Evolutionary conservation across 192 early-diverging fungal species (phyloP).

Genomic region (Backusella macrospora): DNA sequence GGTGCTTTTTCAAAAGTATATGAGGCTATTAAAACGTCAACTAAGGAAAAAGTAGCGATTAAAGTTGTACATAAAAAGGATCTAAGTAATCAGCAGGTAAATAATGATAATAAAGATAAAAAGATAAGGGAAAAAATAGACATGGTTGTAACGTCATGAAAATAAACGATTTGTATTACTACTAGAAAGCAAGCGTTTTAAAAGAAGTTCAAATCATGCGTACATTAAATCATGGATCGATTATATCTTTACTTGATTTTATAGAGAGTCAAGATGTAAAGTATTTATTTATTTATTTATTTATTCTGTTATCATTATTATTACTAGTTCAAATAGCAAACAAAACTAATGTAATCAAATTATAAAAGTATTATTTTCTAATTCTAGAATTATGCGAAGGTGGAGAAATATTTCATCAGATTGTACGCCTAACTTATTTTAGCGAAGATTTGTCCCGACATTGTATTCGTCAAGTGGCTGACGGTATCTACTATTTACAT

Average conservation of each 20-base stretch:
- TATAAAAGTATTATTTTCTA: conserved; percentile 67
- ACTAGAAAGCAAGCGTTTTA: conserved; percentile 75
- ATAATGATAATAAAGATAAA: background rate
- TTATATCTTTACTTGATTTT: conserved; percentile 76
- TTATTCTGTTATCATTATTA: background rate
- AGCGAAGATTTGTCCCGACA: conserved; percentile 79
- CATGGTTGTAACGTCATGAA: background rate
- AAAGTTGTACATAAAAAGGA: conserved; percentile 83
- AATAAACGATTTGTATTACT: background rate
- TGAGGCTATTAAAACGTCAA: conserved; percentile 62
- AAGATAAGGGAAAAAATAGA: background rate
- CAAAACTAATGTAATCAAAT: background rate
- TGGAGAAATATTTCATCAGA: conserved; percentile 89
- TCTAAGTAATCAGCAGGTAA: conserved; percentile 72
- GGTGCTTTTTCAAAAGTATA: conserved; percentile 88
- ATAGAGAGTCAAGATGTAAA: conserved; percentile 64
- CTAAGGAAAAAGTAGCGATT: conserved; percentile 75
- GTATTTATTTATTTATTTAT: background rate
- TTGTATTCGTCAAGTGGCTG: conserved; percentile 86
- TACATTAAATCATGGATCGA: conserved; percentile 73
- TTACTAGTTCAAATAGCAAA: background rate
- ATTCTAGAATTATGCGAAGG: conserved; percentile 84
- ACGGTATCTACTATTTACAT: conserved; percentile 85
- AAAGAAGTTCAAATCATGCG: conserved; percentile 89
- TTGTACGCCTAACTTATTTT: conserved; percentile 81